Evolutionary conservation across 1,284 basidiomycete species (phyloP), one percentile per base, ranked within the genome.

Genomic region (Volvariella surrecta): DNA sequence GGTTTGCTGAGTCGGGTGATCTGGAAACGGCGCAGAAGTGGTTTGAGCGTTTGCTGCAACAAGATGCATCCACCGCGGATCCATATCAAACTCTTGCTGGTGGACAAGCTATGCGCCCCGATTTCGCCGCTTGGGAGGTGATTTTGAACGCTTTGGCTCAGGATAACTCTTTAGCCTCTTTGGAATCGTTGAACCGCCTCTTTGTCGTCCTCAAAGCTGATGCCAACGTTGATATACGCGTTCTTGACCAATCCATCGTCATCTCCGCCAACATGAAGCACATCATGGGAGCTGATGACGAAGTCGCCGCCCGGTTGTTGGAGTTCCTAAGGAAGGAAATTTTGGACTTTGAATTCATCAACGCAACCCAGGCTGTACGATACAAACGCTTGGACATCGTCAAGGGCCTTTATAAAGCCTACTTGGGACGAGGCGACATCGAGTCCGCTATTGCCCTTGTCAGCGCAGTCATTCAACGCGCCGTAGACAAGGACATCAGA

Each of bases 1-100:
- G 82, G 0, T 89, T 93, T 58, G 72, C 78, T 51, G 59, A 68
- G 15, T 55, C 61, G 1, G 79, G 79, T 4, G 84, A 93, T 50
- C 52, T 81, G 8, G 54, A 66, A 2, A 79, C 75, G 1, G 89
- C 89, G 0, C 53, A 82, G 31, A 57, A 67, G 8, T 90, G 87
- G 89, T 87, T 85, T 54, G 67, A 82, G 42, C 70, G 74, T 40
- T 66, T 88, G 32, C 59, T 82, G 31, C 57, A 66, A 38, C 71
- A 76, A 45, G 63, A 64, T 4, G 44, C 48, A 10, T 45, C 55
- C 4, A 51, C 58, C 8, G 50, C 59, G 7, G 61, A 68, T 50
- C 63, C 66, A 1, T 70, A 64, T 47, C 59, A 66, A 31, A 56
- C 73, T 16, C 53, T 66, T 18, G 49, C 45, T n/a, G 53, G 50